Base-by-base conservation (phyloP, 2,329 filamentous ascomycete species). In the Rhinocladiella similis region DNA sequence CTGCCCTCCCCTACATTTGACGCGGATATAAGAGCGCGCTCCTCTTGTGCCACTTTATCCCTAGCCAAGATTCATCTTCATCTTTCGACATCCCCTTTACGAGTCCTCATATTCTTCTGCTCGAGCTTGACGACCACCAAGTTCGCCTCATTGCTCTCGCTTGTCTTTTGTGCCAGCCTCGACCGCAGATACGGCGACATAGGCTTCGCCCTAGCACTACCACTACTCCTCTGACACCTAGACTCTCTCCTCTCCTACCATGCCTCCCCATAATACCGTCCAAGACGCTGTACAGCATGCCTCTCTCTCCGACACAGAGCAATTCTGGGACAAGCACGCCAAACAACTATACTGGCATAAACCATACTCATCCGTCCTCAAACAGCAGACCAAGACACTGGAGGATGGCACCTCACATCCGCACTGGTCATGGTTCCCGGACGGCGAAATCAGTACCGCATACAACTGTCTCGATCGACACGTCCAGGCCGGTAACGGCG, bases 401-500 rank as follows among this genome's bases (percentile, higher is more conserved):
- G 73, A 78, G 51, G 82, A 75, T 62, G 86, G 85, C 54, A 73
- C 78, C n/a, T 76, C 78, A 14, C 86, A 96, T 69, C 80, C 84
- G 41, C 85, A 88, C 68, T 97, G 92, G 91, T 83, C 85, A 61
- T 97, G 93, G 93, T 97, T 96, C 65, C 84, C 89, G 0, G 90
- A 85, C 61, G 93, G 92, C 60, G 86, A 94, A 75, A 89, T 97
- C 65, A 94, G 89, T 38, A 96, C 91, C 0, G 91, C 89, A 64
- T 96, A 91, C 77, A 97, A 97, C 71, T 95, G 91, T 69, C 77
- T 97, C 13, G 91, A 96, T 72, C 82, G 92, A 13, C 92, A 97
- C 73, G 91, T 97, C n/a, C 75, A 83, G 35, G 84, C 83, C 5
- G 90, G 92, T n/a, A 79, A 86, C 63, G 91, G 91, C 13, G 80